A percentile compares a stretch with the other conserved stretches of the same genome.
phyloP scores from a whole-genome alignment of 2,329 filamentous ascomycete genomes.

The Aspergillus fumigatiaffinis region DNA sequence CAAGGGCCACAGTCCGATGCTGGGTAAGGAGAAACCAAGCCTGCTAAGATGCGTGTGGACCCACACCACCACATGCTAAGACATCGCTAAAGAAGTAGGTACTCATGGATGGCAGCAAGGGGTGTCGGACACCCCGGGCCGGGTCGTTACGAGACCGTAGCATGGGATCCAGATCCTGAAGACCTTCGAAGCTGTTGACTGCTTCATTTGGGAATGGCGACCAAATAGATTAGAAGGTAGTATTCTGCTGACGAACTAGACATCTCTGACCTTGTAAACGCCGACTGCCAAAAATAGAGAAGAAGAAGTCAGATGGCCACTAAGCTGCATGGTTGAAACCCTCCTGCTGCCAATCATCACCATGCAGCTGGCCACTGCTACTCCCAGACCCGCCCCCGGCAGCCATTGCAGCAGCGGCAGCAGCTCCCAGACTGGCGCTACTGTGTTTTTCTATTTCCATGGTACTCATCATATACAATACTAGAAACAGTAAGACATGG shows the following conservation, averaged over 20 bases:
- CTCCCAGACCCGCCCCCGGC: conserved; percentile 20
- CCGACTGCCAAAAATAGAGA: neutral
- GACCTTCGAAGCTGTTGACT: neutral
- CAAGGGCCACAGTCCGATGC: neutral
- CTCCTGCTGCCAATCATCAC: conserved; percentile 63
- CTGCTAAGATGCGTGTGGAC: neutral
- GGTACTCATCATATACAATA: conserved; percentile 78
- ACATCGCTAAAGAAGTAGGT: neutral
- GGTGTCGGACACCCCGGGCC: neutral
- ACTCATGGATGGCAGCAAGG: neutral
- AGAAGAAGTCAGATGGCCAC: neutral
- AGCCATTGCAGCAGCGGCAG: conserved; percentile 36
- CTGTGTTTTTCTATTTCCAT: conserved; percentile 62
- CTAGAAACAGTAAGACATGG: conserved; percentile 81
- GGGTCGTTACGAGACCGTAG: neutral
- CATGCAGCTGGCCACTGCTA: conserved; percentile 28
- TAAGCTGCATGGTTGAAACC: conserved; percentile 45
- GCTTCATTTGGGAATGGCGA: neutral
- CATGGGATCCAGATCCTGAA: neutral
- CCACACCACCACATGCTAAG: neutral
- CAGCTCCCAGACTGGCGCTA: conserved; percentile 47
- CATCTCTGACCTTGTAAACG: neutral
- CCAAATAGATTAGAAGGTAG: neutral
- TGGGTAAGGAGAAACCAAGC: neutral
- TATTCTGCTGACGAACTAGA: neutral